Percentiles rank a stretch among this genome's conserved stretches.
Evolutionary conservation across 495 filamentous ascomycete genomes (phyloP).

Genomic region (Penicillium coffeae): DNA sequence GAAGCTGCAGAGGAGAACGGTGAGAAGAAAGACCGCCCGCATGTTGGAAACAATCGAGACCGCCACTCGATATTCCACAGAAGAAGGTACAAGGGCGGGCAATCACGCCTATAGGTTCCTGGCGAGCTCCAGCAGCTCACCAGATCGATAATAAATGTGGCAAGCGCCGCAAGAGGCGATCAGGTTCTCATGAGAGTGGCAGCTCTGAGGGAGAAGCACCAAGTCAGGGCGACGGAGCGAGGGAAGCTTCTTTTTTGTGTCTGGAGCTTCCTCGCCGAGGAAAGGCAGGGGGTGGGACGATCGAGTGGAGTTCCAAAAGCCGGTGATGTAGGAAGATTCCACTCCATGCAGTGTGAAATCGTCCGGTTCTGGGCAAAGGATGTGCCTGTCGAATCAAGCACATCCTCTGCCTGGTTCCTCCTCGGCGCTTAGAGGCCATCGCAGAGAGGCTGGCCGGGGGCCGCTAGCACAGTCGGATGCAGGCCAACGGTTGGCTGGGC

Average conservation of each 20-base stretch:
- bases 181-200: constrained; percentile 20
- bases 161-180: constrained; percentile 12
- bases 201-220: background rate
- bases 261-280: constrained; percentile 2
- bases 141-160: constrained; percentile 4
- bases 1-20: constrained; percentile 18
- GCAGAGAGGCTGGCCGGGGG: constrained; percentile 14
- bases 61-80: constrained; percentile 3
- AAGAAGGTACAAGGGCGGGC: constrained; percentile 11
- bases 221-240: constrained; percentile 3
- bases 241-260: constrained; percentile 31
- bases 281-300: constrained; percentile 12
- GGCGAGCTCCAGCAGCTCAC: constrained; percentile 5
- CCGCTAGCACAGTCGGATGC: background rate
- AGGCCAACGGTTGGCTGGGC: constrained; percentile 9
- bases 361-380: constrained; percentile 6
- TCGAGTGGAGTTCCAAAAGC: constrained; percentile 9
- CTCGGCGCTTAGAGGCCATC: constrained; percentile 25
- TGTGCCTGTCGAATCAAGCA: constrained; percentile 22
- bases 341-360: constrained; percentile 12
- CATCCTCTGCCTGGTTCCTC: constrained; percentile 2
- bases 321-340: constrained; percentile 5
- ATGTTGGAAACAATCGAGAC: constrained; percentile 2
- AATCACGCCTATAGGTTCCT: constrained; percentile 3
- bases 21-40: constrained; percentile 8